Percentiles rank a stretch among this genome's conserved stretches.
These are phyloP conservation scores for Botrytis cinerea DNA, from an alignment of 2,329 filamentous ascomycete species.

Conservation along the genomic window DNA sequence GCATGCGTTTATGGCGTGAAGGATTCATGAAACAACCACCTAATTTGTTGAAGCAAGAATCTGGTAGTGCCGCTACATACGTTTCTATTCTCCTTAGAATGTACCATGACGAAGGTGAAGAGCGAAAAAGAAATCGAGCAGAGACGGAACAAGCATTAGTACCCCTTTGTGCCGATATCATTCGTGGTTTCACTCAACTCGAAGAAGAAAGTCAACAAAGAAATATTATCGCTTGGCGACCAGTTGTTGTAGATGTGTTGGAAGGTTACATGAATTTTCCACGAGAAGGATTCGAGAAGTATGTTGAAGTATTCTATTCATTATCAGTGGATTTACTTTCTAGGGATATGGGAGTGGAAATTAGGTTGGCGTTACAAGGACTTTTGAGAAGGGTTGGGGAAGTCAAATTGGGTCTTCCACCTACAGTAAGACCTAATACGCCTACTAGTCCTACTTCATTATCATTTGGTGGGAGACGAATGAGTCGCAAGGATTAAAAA, in stretches of 20 bases:
- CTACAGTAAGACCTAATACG: slow-evolving; percentile 24
- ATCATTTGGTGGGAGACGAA: slow-evolving; percentile 31
- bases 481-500: slow-evolving; percentile 25
- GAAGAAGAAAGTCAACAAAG: slow-evolving; percentile 96
- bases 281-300: slow-evolving; percentile 72
- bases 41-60: slow-evolving; percentile 96
- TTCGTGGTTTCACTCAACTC: slow-evolving; percentile 78
- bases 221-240: slow-evolving; percentile 95
- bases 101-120: slow-evolving; percentile 87
- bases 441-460: slow-evolving; percentile 34
- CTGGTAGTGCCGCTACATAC: slow-evolving; percentile 88
- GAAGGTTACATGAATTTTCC: slow-evolving; percentile 90
- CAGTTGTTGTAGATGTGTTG: slow-evolving; percentile 94
- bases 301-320: slow-evolving; percentile 84
- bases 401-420: slow-evolving; percentile 55
- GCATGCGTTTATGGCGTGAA: slow-evolving; percentile 92
- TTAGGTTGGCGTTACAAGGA: slow-evolving; percentile 74
- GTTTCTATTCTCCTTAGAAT: slow-evolving; percentile 95
- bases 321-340: slow-evolving; percentile 78
- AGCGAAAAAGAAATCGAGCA: slow-evolving; percentile 74
- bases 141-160: slow-evolving; percentile 92
- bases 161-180: slow-evolving; percentile 92
- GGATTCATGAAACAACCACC: slow-evolving; percentile 99
- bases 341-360: slow-evolving; percentile 77
- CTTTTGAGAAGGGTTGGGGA: slow-evolving; percentile 84